Conservation (phyloP, 805 yeast species). For the Myxozyma geophila region DNA sequence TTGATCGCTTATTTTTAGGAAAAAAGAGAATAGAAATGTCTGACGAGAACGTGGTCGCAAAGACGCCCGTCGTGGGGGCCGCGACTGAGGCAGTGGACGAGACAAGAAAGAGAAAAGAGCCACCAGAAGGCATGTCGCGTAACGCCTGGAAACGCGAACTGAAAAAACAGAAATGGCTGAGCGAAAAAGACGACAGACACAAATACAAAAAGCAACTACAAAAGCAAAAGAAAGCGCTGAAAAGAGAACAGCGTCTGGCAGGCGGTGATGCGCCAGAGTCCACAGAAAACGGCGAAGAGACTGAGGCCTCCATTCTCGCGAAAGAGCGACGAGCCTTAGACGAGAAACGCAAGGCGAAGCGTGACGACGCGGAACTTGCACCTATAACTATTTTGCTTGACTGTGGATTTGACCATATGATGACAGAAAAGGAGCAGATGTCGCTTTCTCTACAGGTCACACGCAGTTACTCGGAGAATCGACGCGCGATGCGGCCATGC, state of each 20-base stretch:
- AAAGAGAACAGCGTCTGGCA: constrained; percentile 38
- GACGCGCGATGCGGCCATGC: constrained; percentile 61
- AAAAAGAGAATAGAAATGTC: not conserved
- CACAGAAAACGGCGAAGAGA: constrained; percentile 40
- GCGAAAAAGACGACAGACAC: constrained; percentile 57
- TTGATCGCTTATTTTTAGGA: not conserved
- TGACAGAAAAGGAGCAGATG: constrained; percentile 69
- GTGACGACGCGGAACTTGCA: constrained; percentile 12
- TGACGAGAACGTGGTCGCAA: not conserved
- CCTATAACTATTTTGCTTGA: constrained; percentile 63
- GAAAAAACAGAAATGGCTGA: constrained; percentile 61
- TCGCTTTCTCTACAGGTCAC: constrained; percentile 82
- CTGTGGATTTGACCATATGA: constrained; percentile 87
- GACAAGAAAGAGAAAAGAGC: constrained; percentile 28
- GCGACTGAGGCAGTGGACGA: not conserved
- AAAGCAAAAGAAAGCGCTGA: constrained; percentile 47
- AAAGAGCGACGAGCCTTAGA: constrained; percentile 8
- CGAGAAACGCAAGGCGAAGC: constrained; percentile 14
- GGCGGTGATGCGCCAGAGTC: constrained; percentile 46
- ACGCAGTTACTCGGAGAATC: constrained; percentile 78
- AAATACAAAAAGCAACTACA: constrained; percentile 56
- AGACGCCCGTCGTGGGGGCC: not conserved
- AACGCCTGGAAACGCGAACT: constrained; percentile 79
- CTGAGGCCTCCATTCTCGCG: not conserved
- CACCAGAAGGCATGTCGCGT: constrained; percentile 89